These are phyloP conservation scores for Cordyceps farinosa DNA, from an alignment of 2,329 filamentous ascomycete genomes.

Conservation along the genomic window DNA sequence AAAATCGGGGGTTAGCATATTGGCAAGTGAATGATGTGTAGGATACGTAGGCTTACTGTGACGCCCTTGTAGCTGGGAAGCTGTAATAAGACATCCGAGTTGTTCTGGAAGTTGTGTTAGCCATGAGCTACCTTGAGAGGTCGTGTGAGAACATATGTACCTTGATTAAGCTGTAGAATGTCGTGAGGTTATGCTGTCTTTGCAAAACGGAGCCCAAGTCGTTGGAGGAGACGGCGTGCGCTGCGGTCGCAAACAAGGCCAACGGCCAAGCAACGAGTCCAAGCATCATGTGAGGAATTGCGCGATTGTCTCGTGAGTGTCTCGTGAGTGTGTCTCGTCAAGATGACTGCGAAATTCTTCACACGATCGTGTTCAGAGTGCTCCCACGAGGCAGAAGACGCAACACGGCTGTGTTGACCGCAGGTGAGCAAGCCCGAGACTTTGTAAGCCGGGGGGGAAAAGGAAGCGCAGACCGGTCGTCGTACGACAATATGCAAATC, in stretches of 20 bases:
- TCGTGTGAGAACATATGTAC: slow-evolving; percentile 24
- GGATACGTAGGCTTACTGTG: slow-evolving; percentile 35
- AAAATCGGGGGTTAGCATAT: not conserved
- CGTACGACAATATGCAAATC: no score
- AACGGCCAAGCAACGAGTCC: not conserved
- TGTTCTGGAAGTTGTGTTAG: slow-evolving; percentile 49
- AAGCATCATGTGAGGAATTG: not conserved
- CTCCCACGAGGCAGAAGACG: no score
- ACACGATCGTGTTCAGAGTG: no score
- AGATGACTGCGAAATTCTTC: no score
- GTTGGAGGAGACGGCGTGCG: slow-evolving; percentile 22
- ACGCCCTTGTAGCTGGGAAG: slow-evolving; percentile 42
- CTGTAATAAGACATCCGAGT: slow-evolving; percentile 42
- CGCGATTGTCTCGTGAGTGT: not conserved
- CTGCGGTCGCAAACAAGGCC: slow-evolving; percentile 19
- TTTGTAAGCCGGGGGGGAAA: no score
- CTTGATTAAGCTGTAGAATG: slow-evolving; percentile 42
- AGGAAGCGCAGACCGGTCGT: no score
- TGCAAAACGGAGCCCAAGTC: slow-evolving; percentile 40
- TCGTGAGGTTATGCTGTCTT: slow-evolving; percentile 40
- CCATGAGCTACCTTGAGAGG: not conserved
- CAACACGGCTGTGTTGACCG: no score
- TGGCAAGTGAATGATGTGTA: not conserved
- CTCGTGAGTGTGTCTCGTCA: no score
- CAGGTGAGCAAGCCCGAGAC: no score